Percentiles rank a stretch among this genome's conserved stretches.
These are phyloP conservation scores for Rhizoclosmatium globosum DNA, from an alignment of 192 early-diverging fungal species.

Conservation along the genomic window DNA sequence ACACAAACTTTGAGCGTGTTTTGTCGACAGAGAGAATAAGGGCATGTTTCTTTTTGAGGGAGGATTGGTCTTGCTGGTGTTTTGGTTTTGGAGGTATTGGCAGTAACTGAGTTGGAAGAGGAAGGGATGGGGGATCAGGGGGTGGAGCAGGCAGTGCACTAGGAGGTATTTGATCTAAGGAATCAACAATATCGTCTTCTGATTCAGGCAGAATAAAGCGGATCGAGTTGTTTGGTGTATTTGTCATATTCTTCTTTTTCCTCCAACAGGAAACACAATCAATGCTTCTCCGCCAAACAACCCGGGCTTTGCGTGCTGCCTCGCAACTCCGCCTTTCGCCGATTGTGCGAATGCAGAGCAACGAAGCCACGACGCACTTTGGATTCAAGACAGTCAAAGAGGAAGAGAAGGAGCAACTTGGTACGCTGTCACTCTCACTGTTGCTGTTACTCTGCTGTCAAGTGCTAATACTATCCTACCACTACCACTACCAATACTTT, in stretches of 20 bases:
- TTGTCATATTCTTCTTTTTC: neutral
- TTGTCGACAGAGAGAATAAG: slow-evolving; percentile 21
- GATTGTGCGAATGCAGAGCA: neutral
- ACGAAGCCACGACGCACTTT: slow-evolving; percentile 79
- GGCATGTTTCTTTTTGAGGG: slow-evolving; percentile 14
- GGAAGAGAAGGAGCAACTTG: slow-evolving; percentile 86
- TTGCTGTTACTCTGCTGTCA: neutral
- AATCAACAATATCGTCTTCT: neutral
- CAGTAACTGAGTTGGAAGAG: no score
- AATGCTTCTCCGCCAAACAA: no score
- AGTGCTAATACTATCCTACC: no score
- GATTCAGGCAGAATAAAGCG: neutral
- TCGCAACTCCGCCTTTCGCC: no score
- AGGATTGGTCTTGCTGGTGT: neutral
- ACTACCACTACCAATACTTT: no score
- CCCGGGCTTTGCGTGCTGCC: no score
- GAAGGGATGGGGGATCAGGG: no score
- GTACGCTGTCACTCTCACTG: slow-evolving; percentile 46
- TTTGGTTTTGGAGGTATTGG: neutral
- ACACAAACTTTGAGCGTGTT: slow-evolving; percentile 9
- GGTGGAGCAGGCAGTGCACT: no score
- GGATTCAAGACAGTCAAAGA: slow-evolving; percentile 90
- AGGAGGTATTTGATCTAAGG: no score
- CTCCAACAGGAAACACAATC: no score
- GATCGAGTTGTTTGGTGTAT: no score